Evolutionary conservation across 164 flowering plant genomes (phyloP), one percentile per base, ranked within the genome.

Genomic region (Annona squamosa): DNA sequence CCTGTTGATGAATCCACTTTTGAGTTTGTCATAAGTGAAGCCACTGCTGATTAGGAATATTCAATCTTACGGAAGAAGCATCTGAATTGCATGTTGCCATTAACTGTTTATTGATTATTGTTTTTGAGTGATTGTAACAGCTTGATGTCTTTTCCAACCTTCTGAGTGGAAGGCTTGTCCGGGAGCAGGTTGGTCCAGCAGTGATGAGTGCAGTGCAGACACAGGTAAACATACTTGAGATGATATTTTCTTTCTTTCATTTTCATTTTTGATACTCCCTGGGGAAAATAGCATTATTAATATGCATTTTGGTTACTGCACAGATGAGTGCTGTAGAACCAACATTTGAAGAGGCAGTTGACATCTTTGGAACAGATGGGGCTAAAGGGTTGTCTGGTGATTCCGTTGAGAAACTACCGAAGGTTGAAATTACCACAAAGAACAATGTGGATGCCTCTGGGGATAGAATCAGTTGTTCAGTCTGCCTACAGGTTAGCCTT

Each of bases 151-250:
- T 94, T 73, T 88, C 83, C n/a, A 92, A 92, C 85, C 97, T 94
- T 64, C 71, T 94, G 13, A 92, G 91, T 75, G 98, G 98, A 69
- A 85, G 95, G 74, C 88, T 94, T 67, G 98, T 94, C 2, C 89
- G 97, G 46, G 98, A 92, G 72, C 86, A 87, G 52, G 89, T 94
- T 19, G 97, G 94, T 63, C 98, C 98, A 0, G 97, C 93, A n/a
- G 87, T 94, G 91, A 80, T 92, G 42, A 94, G 92, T 85, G 97
- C 97, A 63, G 97, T 91, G 1, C 94, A 91, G 73, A 90, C 93
- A 82, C 98, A 94, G 96, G 98, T 91, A 87, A 3, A 13, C 65
- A 9, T 17, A 9, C 42, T 45, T 46, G 3, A 41, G 37, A 18
- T 47, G 26, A 12, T 46, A 17, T 7, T 67, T 69, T n/a, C 59